Conservation (phyloP, 495 filamentous ascomycete genomes). For the Hypoxylon lienhwacheense region DNA sequence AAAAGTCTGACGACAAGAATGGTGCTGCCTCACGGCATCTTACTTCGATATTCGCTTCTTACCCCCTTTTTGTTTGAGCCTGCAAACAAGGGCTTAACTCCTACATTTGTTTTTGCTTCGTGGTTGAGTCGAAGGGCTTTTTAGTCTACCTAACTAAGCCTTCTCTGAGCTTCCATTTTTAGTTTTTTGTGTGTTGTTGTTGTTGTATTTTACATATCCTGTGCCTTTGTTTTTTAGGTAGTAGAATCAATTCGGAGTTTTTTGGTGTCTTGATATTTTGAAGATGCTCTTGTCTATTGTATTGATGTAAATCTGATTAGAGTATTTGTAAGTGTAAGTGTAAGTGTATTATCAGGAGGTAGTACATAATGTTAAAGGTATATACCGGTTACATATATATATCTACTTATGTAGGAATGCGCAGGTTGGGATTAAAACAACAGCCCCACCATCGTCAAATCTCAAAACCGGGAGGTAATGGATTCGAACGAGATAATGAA, state of each 20-base stretch:
- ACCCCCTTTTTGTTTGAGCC: conserved; percentile 8
- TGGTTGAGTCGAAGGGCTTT: no score
- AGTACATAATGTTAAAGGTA: not conserved
- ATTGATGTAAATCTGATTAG: not conserved
- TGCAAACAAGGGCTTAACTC: no score
- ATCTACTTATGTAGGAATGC: not conserved
- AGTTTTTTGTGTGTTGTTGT: conserved; percentile 32
- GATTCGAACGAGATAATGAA: conserved; percentile 17
- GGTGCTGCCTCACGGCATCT: conserved; percentile 51
- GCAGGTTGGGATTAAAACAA: not conserved
- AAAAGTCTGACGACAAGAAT: conserved; percentile 40
- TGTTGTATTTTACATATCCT: no score
- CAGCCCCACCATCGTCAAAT: no score
- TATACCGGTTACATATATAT: not conserved
- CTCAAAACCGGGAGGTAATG: conserved; percentile 7
- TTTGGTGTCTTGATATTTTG: not conserved
- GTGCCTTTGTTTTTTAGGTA: no score
- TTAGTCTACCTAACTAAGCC: conserved; percentile 14
- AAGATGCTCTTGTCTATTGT: not conserved
- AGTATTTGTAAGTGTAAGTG: not conserved
- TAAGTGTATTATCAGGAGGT: not conserved
- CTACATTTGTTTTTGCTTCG: no score
- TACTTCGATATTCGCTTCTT: conserved; percentile 38
- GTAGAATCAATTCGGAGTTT: conserved; percentile 38
- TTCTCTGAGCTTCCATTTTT: conserved; percentile 5